Conservation (phyloP, 805 yeast genomes). For the Kregervanrija pseudodelftensis region DNA sequence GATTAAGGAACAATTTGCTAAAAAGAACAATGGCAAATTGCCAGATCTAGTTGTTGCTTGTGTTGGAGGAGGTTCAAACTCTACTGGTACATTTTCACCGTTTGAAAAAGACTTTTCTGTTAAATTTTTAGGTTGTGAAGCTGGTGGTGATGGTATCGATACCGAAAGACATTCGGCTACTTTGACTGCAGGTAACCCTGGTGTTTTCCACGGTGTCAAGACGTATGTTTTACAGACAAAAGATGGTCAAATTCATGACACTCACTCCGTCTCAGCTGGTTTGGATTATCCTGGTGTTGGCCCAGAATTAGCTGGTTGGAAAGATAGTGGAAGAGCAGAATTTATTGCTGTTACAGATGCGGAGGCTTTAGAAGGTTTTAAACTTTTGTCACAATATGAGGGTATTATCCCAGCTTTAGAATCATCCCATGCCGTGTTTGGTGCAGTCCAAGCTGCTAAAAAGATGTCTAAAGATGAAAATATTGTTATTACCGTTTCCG, state of each 20-base stretch:
- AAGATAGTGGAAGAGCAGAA: slow-evolving; percentile 84
- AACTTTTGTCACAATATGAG: slow-evolving; percentile 80
- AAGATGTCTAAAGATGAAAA: slow-evolving; percentile 72
- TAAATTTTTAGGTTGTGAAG: slow-evolving; percentile 87
- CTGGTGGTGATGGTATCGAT: slow-evolving; percentile 96
- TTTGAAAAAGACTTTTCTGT: slow-evolving; percentile 79
- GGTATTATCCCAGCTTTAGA: slow-evolving; percentile 99
- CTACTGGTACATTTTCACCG: slow-evolving; percentile 93
- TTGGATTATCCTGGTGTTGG: slow-evolving; percentile 99
- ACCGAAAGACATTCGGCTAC: slow-evolving; percentile 92
- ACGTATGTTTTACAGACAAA: slow-evolving; percentile 85
- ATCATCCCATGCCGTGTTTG: slow-evolving; percentile 92
- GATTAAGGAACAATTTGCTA: slow-evolving; percentile 83
- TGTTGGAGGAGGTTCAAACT: slow-evolving; percentile 98
- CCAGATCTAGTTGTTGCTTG: slow-evolving; percentile 97
- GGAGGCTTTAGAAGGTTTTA: slow-evolving; percentile 90
- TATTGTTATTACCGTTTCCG: slow-evolving; percentile 84
- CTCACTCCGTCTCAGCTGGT: slow-evolving; percentile 98
- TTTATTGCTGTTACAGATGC: slow-evolving; percentile 92
- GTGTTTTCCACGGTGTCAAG: slow-evolving; percentile 97
- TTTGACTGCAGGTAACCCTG: slow-evolving; percentile 88
- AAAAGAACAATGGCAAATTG: slow-evolving; percentile 68
- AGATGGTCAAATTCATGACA: slow-evolving; percentile 96
- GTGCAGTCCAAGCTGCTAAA: slow-evolving; percentile 85
- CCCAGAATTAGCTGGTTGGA: slow-evolving; percentile 95